A percentile compares a stretch with the other conserved stretches of the same genome.
These are phyloP conservation scores for Ligustrum vulgare DNA, from an alignment of 257 asterid genomes.

Conservation along the genomic window DNA sequence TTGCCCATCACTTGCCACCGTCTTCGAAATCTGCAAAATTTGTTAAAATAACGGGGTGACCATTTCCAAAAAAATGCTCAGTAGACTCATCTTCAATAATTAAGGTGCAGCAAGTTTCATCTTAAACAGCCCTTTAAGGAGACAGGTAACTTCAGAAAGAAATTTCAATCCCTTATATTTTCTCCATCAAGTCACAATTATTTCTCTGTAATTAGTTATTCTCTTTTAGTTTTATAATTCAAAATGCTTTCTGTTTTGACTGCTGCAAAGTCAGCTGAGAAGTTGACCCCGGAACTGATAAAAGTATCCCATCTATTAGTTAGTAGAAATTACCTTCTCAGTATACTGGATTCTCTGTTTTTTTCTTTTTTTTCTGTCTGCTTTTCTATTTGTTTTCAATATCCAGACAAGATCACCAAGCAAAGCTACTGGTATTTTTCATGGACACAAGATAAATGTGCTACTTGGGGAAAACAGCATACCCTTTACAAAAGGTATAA, in stretches of 20 bases:
- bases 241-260: conserved; percentile 26
- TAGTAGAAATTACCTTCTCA: background rate
- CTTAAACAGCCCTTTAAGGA: conserved; percentile 60
- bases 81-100: no score
- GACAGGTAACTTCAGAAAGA: conserved; percentile 66
- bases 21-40: no score
- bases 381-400: conserved; percentile 1
- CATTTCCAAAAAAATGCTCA: no score
- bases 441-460: conserved; percentile 97
- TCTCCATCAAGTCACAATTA: background rate
- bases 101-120: conserved; percentile 67
- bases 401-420: conserved; percentile 83
- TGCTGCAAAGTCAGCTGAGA: conserved; percentile 95
- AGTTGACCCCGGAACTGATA: conserved; percentile 83
- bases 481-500: conserved; percentile 90
- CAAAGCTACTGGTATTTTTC: conserved; percentile 95
- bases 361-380: conserved; percentile 14
- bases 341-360: conserved; percentile 16
- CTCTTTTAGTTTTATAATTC: conserved; percentile 24
- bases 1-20: no score
- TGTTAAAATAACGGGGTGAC: no score
- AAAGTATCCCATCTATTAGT: conserved; percentile 16
- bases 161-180: conserved; percentile 78
- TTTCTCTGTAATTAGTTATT: conserved; percentile 6
- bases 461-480: conserved; percentile 94